phyloP scores from a whole-genome alignment of 371 early-diverging fungal species.

The Globomyces sp. region DNA sequence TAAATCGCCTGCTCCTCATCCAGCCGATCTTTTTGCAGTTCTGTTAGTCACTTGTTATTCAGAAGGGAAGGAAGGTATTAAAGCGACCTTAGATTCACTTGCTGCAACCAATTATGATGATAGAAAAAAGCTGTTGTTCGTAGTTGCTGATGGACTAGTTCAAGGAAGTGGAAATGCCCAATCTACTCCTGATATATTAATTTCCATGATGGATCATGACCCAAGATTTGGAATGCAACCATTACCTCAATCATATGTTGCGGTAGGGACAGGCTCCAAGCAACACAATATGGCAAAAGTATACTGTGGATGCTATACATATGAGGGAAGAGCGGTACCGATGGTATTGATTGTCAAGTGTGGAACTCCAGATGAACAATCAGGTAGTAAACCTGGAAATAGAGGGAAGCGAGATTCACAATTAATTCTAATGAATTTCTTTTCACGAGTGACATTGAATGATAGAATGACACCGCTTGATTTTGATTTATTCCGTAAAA shows the following conservation, averaged over 20 bases:
- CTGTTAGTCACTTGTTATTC: constrained; percentile 60
- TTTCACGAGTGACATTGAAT: constrained; percentile 88
- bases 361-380: constrained; percentile 76
- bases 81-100: constrained; percentile 55
- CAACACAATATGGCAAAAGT: constrained; percentile 86
- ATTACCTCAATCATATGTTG: constrained; percentile 78
- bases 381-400: constrained; percentile 80
- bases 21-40: constrained; percentile 31
- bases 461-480: constrained; percentile 93
- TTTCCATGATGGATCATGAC: constrained; percentile 31
- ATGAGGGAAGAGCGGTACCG: constrained; percentile 75
- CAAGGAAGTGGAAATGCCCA: constrained; percentile 30
- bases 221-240: constrained; percentile 19
- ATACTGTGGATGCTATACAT: constrained; percentile 60
- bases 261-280: constrained; percentile 89
- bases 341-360: constrained; percentile 91
- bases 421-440: constrained; percentile 96
- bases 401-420: constrained; percentile 99
- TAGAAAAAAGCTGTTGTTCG: constrained; percentile 63
- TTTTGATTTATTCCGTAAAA: constrained; percentile 86
- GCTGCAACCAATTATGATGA: constrained; percentile 60
- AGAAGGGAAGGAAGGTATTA: constrained; percentile 55
- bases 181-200: constrained; percentile 36
- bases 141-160: constrained; percentile 37
- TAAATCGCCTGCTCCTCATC: constrained; percentile 29